Conservation (phyloP, 1,139 yeast genomes). For the Groenewaldozyma sp. region DNA sequence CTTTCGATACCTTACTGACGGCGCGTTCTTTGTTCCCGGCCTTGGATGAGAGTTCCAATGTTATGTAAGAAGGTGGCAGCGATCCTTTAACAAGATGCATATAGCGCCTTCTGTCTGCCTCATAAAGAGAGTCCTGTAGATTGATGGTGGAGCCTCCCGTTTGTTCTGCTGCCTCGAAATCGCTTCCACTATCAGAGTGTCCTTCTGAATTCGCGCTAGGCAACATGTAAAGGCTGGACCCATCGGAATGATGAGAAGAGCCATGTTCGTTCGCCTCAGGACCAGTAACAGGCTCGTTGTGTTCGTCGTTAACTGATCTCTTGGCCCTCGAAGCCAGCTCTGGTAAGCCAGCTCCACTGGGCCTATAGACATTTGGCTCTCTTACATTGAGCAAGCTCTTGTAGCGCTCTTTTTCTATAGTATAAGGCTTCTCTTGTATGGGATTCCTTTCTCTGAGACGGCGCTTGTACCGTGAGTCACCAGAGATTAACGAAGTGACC, state of each 20-base stretch:
- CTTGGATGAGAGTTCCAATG: background rate
- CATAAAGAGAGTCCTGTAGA: background rate
- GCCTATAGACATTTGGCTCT: background rate
- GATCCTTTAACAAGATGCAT: background rate
- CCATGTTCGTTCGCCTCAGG: background rate
- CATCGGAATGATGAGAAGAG: background rate
- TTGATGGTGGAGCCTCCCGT: background rate
- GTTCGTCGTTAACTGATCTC: background rate
- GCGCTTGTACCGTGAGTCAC: no score
- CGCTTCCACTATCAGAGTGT: no score
- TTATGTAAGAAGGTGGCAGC: background rate
- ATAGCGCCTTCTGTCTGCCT: background rate
- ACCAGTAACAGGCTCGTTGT: background rate
- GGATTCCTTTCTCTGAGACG: constrained; percentile 1
- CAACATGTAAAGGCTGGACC: background rate
- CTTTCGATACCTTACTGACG: background rate
- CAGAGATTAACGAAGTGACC: no score
- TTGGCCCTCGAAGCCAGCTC: background rate
- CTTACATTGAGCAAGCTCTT: background rate
- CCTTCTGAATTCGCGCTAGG: no score
- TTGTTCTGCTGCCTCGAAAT: background rate
- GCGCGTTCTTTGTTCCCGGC: background rate
- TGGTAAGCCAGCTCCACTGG: background rate
- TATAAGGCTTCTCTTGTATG: constrained; percentile 1
- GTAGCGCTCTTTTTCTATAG: background rate